Percentiles rank a stretch among this genome's conserved stretches.
Conservation (phyloP, 169 alveolate genomes). For the Eimeria acervulina region DNA sequence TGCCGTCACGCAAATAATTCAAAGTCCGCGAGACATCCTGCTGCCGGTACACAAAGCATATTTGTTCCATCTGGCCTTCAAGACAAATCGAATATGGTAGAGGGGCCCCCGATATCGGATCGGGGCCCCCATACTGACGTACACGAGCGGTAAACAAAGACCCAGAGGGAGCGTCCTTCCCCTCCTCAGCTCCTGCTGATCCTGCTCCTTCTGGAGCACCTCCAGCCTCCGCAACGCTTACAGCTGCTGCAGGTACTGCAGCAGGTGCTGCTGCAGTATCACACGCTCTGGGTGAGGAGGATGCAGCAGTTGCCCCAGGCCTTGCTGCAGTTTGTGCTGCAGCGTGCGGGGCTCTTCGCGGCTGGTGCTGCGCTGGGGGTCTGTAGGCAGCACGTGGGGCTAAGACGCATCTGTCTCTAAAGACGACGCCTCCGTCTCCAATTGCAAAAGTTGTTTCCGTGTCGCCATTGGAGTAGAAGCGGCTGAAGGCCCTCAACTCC, state of each 20-base stretch:
- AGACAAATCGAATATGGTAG: constrained; percentile 71
- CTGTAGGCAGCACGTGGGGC: constrained; percentile 50
- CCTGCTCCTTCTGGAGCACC: background rate
- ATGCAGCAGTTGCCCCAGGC: background rate
- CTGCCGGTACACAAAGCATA: constrained; percentile 87
- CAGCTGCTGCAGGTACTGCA: background rate
- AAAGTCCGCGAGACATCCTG: constrained; percentile 89
- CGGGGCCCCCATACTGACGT: constrained; percentile 72
- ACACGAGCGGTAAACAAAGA: constrained; percentile 63
- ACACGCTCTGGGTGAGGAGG: background rate
- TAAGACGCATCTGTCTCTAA: constrained; percentile 59
- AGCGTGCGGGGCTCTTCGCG: background rate
- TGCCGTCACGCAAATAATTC: constrained; percentile 92
- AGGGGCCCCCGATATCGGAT: constrained; percentile 40
- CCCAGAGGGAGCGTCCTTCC: background rate
- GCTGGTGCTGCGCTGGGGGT: constrained; percentile 52
- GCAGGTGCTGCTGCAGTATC: constrained; percentile 1
- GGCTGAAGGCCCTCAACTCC: constrained; percentile 24
- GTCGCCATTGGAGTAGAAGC: constrained; percentile 51
- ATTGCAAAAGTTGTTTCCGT: constrained; percentile 26
- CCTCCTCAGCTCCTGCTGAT: background rate
- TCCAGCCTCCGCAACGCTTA: too few relatives aligned
- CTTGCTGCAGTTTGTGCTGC: background rate
- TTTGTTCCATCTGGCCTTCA: constrained; percentile 71
- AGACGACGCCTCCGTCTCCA: constrained; percentile 62